Conservation (phyloP, 1,139 yeast species). For the Pichia sp. region DNA sequence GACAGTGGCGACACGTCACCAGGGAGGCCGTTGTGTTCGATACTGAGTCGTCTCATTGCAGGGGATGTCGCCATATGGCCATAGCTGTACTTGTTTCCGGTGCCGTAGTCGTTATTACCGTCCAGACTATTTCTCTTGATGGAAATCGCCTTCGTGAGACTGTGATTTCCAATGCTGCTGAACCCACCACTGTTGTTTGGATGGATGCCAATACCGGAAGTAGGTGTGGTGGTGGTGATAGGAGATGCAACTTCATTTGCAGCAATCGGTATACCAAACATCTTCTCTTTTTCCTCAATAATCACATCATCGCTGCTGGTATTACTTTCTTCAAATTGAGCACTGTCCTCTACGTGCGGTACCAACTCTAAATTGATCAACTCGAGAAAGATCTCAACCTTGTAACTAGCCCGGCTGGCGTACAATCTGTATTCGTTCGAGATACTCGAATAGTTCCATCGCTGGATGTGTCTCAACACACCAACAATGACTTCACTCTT, state of each 20-base stretch:
- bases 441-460: constrained; percentile 85
- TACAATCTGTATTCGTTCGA: constrained; percentile 82
- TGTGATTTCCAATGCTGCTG: not conserved
- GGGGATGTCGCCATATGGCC: not conserved
- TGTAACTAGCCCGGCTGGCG: constrained; percentile 69
- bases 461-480: constrained; percentile 73
- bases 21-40: constrained; percentile 3
- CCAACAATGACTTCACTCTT: constrained; percentile 81
- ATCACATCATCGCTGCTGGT: not conserved
- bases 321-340: not conserved
- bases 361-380: constrained; percentile 57
- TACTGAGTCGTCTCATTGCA: constrained; percentile 3
- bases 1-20: constrained; percentile 16
- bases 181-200: not conserved
- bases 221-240: too few species aligned
- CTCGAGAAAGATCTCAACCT: constrained; percentile 82
- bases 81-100: not conserved
- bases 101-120: not conserved
- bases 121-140: not conserved
- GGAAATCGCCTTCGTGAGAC: constrained; percentile 5
- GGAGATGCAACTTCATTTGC: not conserved
- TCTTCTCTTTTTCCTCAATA: not conserved
- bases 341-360: constrained; percentile 35
- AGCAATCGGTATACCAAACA: not conserved
- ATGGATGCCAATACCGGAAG: too few species aligned